These are phyloP conservation scores for Talaromyces pinophilus DNA, from an alignment of 2,329 filamentous ascomycete genomes.

Conservation along the genomic window DNA sequence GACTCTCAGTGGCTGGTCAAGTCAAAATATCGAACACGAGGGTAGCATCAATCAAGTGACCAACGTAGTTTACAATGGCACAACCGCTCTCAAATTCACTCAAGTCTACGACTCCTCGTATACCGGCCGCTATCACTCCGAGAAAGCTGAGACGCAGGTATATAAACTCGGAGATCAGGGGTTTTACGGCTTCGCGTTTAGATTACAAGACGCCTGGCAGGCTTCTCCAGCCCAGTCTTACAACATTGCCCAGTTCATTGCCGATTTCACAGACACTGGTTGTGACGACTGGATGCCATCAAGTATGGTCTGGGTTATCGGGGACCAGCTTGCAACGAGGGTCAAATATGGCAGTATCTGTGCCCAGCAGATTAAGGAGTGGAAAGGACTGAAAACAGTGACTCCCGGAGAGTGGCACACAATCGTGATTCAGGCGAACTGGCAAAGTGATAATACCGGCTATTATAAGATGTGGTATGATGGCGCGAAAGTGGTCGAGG, in stretches of 20 bases:
- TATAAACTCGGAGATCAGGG: slow-evolving; percentile 50
- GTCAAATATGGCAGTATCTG: slow-evolving; percentile 47
- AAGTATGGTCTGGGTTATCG: slow-evolving; percentile 52
- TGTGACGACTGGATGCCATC: slow-evolving; percentile 54
- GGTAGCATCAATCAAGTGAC: slow-evolving; percentile 48
- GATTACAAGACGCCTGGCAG: slow-evolving; percentile 51
- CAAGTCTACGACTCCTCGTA: slow-evolving; percentile 44
- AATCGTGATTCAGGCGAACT: slow-evolving; percentile 50
- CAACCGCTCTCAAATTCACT: slow-evolving; percentile 48
- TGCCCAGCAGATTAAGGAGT: slow-evolving; percentile 36
- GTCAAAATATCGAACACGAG: slow-evolving; percentile 43
- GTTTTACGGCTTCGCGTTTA: slow-evolving; percentile 56
- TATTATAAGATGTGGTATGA: slow-evolving; percentile 53
- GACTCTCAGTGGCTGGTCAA: slow-evolving; percentile 46
- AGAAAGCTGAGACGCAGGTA: slow-evolving; percentile 48
- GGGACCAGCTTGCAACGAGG: slow-evolving; percentile 48
- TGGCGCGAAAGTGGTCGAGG: slow-evolving; percentile 48
- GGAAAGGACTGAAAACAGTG: slow-evolving; percentile 42
- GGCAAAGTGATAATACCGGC: slow-evolving; percentile 49
- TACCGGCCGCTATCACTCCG: slow-evolving; percentile 53
- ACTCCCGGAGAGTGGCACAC: slow-evolving; percentile 51
- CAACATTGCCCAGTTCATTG: slow-evolving; percentile 56
- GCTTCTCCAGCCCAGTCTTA: slow-evolving; percentile 48
- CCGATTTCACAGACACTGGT: slow-evolving; percentile 47
- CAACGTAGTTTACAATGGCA: slow-evolving; percentile 43